These are phyloP conservation scores for Globisporangium parvum DNA, from an alignment of 352 stramenopile genomes.

Conservation along the genomic window DNA sequence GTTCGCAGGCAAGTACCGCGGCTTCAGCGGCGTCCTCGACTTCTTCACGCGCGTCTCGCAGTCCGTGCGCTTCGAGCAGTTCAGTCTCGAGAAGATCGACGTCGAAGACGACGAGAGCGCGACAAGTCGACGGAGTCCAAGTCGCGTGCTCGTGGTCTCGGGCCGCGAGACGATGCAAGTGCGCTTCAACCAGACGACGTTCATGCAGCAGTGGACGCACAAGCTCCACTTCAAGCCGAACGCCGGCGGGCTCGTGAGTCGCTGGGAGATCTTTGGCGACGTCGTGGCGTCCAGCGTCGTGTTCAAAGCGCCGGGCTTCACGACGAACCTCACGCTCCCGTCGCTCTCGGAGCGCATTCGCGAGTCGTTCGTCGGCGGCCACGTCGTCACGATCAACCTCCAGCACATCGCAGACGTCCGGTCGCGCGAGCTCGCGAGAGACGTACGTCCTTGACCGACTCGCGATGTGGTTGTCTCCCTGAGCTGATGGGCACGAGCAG, in stretches of 20 bases:
- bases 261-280: slow-evolving; percentile 85
- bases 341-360: slow-evolving; percentile 77
- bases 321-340: slow-evolving; percentile 75
- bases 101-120: slow-evolving; percentile 37
- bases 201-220: slow-evolving; percentile 85
- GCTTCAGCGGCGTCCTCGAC: slow-evolving; percentile 68
- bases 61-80: slow-evolving; percentile 70
- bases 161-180: slow-evolving; percentile 83
- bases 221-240: slow-evolving; percentile 79
- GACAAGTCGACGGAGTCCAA: slow-evolving; percentile 20
- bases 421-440: slow-evolving; percentile 43
- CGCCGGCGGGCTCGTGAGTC: slow-evolving; percentile 38
- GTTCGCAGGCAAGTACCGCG: slow-evolving; percentile 82
- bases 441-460: slow-evolving; percentile 21
- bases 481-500: neutral
- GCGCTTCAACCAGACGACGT: slow-evolving; percentile 73
- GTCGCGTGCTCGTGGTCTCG: slow-evolving; percentile 61
- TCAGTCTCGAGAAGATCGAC: slow-evolving; percentile 68
- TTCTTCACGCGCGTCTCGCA: slow-evolving; percentile 66
- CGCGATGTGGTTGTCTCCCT: neutral
- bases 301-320: slow-evolving; percentile 70
- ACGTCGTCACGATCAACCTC: slow-evolving; percentile 71
- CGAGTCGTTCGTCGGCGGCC: slow-evolving; percentile 77
- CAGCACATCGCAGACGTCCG: slow-evolving; percentile 63
- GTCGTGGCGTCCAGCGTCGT: slow-evolving; percentile 83